Evolutionary conservation across 495 filamentous ascomycete species (phyloP).

Genomic region (Aspergillus conjunctus): DNA sequence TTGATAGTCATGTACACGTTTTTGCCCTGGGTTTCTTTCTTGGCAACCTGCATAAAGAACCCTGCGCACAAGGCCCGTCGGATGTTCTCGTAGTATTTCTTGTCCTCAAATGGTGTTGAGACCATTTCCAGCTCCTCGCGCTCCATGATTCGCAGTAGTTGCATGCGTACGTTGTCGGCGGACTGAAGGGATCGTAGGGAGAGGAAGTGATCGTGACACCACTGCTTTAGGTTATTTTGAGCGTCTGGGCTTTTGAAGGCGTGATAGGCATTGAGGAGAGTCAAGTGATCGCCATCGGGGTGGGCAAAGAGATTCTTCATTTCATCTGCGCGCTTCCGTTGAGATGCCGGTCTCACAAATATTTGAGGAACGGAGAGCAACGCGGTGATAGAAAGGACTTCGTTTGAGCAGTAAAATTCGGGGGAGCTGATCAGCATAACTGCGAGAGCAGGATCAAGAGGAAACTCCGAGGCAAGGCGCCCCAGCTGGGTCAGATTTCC

Average conservation of each 20-base stretch:
- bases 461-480: slow-evolving; percentile 89
- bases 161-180: slow-evolving; percentile 88
- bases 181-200: slow-evolving; percentile 84
- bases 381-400: slow-evolving; percentile 92
- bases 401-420: slow-evolving; percentile 98
- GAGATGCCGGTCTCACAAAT: slow-evolving; percentile 82
- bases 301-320: slow-evolving; percentile 96
- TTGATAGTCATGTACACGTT: slow-evolving; percentile 87
- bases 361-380: slow-evolving; percentile 94
- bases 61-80: slow-evolving; percentile 89
- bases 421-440: slow-evolving; percentile 98
- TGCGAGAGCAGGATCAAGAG: slow-evolving; percentile 89
- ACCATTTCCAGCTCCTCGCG: slow-evolving; percentile 80
- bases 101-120: slow-evolving; percentile 87
- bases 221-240: slow-evolving; percentile 75
- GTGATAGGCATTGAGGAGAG: slow-evolving; percentile 96
- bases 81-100: slow-evolving; percentile 98
- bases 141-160: slow-evolving; percentile 96
- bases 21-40: slow-evolving; percentile 76
- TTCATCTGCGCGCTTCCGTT: slow-evolving; percentile 91
- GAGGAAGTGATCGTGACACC: slow-evolving; percentile 99
- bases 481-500: slow-evolving; percentile 87
- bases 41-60: slow-evolving; percentile 99
- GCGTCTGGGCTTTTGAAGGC: slow-evolving; percentile 81
- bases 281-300: slow-evolving; percentile 90